Conservation (phyloP, 208 protist species). For the Wallacemonas rigidus region DNA sequence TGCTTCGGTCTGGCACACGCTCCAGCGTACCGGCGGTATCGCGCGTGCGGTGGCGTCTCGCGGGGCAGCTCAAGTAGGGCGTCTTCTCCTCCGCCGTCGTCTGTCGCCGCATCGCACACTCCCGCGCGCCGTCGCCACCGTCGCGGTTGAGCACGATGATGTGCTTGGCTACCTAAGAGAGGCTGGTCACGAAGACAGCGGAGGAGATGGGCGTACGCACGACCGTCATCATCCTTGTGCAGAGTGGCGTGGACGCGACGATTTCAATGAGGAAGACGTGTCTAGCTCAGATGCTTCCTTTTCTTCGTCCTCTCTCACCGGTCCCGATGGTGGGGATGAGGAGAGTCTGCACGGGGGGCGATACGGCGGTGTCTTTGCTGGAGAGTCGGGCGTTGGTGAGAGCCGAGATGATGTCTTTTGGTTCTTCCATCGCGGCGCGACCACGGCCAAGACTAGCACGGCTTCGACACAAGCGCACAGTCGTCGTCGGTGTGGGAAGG, state of each 20-base stretch:
- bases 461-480: neutral
- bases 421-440: neutral
- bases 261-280: no score
- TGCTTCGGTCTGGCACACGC: neutral
- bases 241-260: no score
- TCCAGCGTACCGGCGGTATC: neutral
- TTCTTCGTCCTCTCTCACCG: no score
- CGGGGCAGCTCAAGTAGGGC: neutral
- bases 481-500: neutral
- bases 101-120: neutral
- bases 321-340: no score
- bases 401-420: neutral
- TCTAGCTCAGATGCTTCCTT: no score
- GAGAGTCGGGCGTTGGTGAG: neutral
- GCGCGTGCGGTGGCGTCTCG: conserved; percentile 6
- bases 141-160: neutral
- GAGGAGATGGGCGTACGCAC: neutral
- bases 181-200: neutral
- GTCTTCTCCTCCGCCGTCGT: conserved; percentile 1
- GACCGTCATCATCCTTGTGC: neutral
- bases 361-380: neutral
- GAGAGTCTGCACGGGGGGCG: no score
- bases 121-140: neutral
- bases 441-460: conserved; percentile 2
- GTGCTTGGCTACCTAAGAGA: neutral